Percentiles rank a stretch among this genome's conserved stretches.
Conservation (phyloP, 208 protist genomes). For the Strigomonas culicis region DNA sequence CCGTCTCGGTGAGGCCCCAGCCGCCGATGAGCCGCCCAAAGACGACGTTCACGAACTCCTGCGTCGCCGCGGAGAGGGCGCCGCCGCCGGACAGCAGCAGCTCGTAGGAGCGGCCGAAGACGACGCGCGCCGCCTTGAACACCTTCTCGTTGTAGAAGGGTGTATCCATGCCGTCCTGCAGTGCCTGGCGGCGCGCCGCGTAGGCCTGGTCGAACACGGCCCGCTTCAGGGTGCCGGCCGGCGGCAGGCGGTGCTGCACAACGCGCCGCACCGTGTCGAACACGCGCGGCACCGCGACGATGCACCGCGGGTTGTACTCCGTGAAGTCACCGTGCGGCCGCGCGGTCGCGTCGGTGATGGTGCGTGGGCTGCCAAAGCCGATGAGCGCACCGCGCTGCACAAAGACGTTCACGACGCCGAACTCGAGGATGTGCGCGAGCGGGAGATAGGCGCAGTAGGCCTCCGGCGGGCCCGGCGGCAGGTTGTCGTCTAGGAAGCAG, state of each 20-base stretch:
- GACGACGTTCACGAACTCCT: constrained; percentile 84
- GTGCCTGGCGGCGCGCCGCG: constrained; percentile 35
- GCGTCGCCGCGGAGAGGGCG: constrained; percentile 54
- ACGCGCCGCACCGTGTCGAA: constrained; percentile 80
- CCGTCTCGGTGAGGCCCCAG: constrained; percentile 89
- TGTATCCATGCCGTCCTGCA: constrained; percentile 72
- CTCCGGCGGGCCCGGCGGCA: constrained; percentile 26
- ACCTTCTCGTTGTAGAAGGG: constrained; percentile 80
- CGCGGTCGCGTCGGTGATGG: constrained; percentile 62
- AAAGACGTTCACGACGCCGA: constrained; percentile 70
- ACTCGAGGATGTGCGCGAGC: constrained; percentile 93
- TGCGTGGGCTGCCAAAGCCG: constrained; percentile 72
- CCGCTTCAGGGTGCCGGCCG: constrained; percentile 50
- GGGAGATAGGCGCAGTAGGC: constrained; percentile 89
- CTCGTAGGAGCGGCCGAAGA: constrained; percentile 58
- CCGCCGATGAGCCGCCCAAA: constrained; percentile 68
- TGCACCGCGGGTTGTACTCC: constrained; percentile 62
- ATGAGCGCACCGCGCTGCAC: constrained; percentile 60
- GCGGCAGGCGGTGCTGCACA: constrained; percentile 65
- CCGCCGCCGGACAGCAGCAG: constrained; percentile 73
- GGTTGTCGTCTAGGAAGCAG: constrained; percentile 27
- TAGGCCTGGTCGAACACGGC: constrained; percentile 74
- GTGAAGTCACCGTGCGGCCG: constrained; percentile 77
- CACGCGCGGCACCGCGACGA: constrained; percentile 82
- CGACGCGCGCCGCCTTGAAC: constrained; percentile 41